These are phyloP conservation scores for Candida gorgasii DNA, from an alignment of 805 yeast genomes.

Conservation along the genomic window DNA sequence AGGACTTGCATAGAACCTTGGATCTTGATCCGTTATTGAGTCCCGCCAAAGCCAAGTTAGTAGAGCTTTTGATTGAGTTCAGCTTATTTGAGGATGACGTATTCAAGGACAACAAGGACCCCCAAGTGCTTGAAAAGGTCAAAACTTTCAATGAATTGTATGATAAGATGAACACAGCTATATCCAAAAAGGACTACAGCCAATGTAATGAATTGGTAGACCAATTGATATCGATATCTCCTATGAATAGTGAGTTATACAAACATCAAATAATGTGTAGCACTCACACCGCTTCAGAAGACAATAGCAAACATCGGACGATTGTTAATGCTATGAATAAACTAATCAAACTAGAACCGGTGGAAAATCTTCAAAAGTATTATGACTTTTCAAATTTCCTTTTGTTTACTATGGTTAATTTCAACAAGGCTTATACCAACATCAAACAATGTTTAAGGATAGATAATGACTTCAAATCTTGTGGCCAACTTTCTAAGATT, in stretches of 20 bases:
- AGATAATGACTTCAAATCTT: conserved; percentile 69
- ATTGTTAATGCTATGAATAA: conserved; percentile 27
- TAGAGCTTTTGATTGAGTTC: conserved; percentile 50
- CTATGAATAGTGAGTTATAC: conserved; percentile 33
- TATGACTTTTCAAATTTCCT: conserved; percentile 28
- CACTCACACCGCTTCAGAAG: conserved; percentile 9
- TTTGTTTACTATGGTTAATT: conserved; percentile 53
- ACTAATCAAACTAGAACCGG: conserved; percentile 29
- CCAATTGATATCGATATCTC: conserved; percentile 36
- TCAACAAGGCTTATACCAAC: conserved; percentile 50
- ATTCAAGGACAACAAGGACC: conserved; percentile 13
- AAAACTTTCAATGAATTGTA: conserved; percentile 15
- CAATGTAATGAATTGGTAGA: conserved; percentile 20
- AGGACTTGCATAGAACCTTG: conserved; percentile 51
- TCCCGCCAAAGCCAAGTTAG: conserved; percentile 52
- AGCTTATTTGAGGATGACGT: conserved; percentile 47
- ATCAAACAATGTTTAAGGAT: conserved; percentile 70
- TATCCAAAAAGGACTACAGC: neutral
- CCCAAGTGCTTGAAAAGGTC: conserved; percentile 18
- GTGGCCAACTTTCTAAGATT: conserved; percentile 59
- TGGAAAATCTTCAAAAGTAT: conserved; percentile 26
- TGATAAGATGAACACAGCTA: conserved; percentile 8
- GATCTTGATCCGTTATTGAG: conserved; percentile 38
- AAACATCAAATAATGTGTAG: conserved; percentile 27
- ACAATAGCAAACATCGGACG: neutral